These are phyloP conservation scores for Pholiota molesta DNA, from an alignment of 768 basidiomycete species.

Conservation along the genomic window DNA sequence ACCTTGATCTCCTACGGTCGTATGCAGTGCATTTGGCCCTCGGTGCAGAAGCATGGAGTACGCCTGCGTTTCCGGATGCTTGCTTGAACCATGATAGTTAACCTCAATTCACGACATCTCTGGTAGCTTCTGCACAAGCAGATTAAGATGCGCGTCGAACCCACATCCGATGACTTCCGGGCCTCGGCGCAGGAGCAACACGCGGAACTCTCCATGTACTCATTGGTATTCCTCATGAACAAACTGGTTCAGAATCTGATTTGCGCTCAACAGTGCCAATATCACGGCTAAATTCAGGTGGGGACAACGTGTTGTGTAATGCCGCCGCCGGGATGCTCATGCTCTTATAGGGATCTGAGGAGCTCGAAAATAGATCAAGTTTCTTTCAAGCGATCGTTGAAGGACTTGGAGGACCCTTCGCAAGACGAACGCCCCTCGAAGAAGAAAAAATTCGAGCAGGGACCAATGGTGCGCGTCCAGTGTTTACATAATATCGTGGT, in stretches of 20 bases:
- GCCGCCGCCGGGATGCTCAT: neutral
- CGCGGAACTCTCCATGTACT: conserved; percentile 3
- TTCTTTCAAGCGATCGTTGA: neutral
- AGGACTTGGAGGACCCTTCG: neutral
- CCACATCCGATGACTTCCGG: neutral
- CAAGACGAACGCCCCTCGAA: neutral
- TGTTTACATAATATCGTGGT: neutral
- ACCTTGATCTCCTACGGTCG: conserved; percentile 33
- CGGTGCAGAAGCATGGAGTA: conserved; percentile 22
- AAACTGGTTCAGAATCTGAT: neutral
- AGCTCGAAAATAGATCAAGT: neutral
- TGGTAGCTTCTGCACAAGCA: conserved; percentile 1
- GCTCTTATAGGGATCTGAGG: neutral
- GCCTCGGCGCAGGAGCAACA: neutral
- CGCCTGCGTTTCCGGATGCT: conserved; percentile 5
- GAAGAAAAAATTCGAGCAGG: neutral
- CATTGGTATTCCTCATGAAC: neutral
- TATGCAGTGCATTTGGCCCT: conserved; percentile 32
- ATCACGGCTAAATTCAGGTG: neutral
- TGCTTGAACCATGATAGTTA: neutral
- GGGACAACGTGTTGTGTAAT: neutral
- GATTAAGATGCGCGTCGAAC: neutral
- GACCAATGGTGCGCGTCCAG: neutral
- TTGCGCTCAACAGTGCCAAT: neutral
- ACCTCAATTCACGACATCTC: neutral